These are phyloP conservation scores for Rugosomyces carneus DNA, from an alignment of 1,284 basidiomycete species.

Conservation along the genomic window DNA sequence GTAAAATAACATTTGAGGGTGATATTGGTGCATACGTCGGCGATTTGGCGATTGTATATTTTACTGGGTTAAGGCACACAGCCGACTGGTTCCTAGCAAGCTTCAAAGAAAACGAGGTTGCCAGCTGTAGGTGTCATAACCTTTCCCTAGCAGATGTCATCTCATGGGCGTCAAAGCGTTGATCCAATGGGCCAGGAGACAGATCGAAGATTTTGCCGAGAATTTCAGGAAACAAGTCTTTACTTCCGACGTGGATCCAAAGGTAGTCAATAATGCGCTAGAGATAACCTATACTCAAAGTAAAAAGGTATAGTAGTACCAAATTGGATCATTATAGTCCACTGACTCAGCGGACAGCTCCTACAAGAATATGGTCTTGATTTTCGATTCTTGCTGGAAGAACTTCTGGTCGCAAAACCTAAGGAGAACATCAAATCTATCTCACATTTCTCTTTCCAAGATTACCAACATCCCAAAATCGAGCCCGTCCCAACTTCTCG, in stretches of 20 bases:
- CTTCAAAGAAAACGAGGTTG: constrained; percentile 92
- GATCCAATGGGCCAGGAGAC: constrained; percentile 89
- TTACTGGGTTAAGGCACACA: constrained; percentile 90
- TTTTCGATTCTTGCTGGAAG: constrained; percentile 80
- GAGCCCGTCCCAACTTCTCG: constrained; percentile 15
- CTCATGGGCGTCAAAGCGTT: constrained; percentile 53
- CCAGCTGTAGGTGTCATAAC: constrained; percentile 63
- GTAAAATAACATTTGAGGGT: constrained; percentile 89
- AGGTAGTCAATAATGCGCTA: constrained; percentile 70
- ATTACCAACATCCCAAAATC: constrained; percentile 30
- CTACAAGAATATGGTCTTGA: constrained; percentile 90
- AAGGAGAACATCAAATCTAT: constrained; percentile 27
- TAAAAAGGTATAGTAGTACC: constrained; percentile 54
- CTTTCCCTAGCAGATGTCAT: constrained; percentile 3
- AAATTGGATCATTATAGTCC: not conserved
- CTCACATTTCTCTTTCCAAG: constrained; percentile 29
- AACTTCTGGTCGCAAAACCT: constrained; percentile 54
- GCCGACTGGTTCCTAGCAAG: constrained; percentile 97
- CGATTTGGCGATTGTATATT: constrained; percentile 78
- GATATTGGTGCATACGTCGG: constrained; percentile 79
- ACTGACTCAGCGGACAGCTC: constrained; percentile 41
- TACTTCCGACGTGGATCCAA: constrained; percentile 65
- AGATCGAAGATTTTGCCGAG: constrained; percentile 80
- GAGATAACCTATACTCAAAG: constrained; percentile 74
- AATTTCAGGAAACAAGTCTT: constrained; percentile 92